Conservation (phyloP, 805 yeast genomes). For the Hanseniaspora singularis region DNA sequence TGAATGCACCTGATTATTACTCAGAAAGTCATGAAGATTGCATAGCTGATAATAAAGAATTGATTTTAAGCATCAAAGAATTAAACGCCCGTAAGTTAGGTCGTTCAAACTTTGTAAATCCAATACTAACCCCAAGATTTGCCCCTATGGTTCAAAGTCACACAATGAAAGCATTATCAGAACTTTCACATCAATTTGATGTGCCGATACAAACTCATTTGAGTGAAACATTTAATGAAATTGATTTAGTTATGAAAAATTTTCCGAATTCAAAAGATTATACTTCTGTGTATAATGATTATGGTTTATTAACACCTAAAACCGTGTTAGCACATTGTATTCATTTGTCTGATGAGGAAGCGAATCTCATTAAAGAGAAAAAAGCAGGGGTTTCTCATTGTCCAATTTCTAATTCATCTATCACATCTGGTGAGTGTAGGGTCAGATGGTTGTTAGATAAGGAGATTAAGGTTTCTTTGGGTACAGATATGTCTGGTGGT, state of each 20-base stretch:
- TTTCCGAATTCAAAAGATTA: constrained; percentile 64
- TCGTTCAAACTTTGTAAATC: constrained; percentile 40
- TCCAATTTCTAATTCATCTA: constrained; percentile 79
- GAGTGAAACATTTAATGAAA: constrained; percentile 68
- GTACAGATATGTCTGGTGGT: constrained; percentile 74
- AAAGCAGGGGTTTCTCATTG: constrained; percentile 78
- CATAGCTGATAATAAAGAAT: constrained; percentile 40
- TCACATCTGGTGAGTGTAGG: constrained; percentile 84
- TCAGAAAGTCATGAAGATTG: constrained; percentile 44
- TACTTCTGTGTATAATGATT: constrained; percentile 63
- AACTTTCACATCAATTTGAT: constrained; percentile 34
- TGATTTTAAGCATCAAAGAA: constrained; percentile 31
- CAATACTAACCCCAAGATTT: constrained; percentile 84
- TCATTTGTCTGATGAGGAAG: constrained; percentile 57
- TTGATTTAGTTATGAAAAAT: constrained; percentile 54
- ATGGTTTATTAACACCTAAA: constrained; percentile 44
- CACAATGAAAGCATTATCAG: constrained; percentile 52
- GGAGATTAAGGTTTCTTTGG: constrained; percentile 65
- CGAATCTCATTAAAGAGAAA: constrained; percentile 40
- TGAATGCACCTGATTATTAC: constrained; percentile 63
- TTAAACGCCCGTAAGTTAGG: constrained; percentile 45
- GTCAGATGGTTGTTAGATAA: constrained; percentile 55
- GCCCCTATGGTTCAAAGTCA: constrained; percentile 74
- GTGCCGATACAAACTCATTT: constrained; percentile 82
- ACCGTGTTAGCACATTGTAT: constrained; percentile 87